Percentiles rank a stretch among this genome's conserved stretches.
Evolutionary conservation across 2,329 filamentous ascomycete genomes (phyloP).

Genomic region (Phialophora macrospora): DNA sequence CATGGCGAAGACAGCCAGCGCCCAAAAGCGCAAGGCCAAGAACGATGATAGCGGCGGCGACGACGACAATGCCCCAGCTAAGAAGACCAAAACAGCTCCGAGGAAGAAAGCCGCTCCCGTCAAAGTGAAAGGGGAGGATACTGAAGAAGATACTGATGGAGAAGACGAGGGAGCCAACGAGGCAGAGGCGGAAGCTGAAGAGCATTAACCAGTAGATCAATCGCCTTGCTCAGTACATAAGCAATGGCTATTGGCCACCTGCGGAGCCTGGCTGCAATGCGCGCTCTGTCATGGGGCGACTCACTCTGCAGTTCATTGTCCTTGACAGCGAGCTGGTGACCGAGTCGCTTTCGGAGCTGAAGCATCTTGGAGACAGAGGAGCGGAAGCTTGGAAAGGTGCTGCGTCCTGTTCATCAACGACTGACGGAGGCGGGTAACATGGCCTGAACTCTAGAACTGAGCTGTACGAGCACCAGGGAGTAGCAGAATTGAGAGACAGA

Average conservation of each 20-base stretch:
- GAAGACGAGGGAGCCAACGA: background rate
- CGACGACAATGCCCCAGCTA: conserved; percentile 8
- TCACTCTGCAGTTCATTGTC: too few species aligned
- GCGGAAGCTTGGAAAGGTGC: background rate
- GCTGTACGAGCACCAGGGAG: background rate
- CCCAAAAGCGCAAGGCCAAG: conserved; percentile 11
- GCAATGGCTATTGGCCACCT: background rate
- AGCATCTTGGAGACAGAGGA: background rate
- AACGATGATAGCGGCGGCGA: conserved; percentile 1
- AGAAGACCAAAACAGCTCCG: conserved; percentile 20
- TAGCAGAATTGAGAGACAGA: background rate
- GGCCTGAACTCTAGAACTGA: background rate
- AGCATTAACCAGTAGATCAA: background rate
- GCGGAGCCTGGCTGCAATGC: background rate
- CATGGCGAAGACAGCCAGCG: conserved; percentile 2
- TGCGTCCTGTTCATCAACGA: background rate
- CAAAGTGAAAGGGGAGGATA: conserved; percentile 9
- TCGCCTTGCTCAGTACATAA: background rate
- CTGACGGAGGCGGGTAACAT: background rate
- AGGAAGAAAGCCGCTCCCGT: conserved; percentile 10
- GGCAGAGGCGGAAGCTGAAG: background rate
- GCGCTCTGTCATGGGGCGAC: too few species aligned
- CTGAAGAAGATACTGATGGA: conserved; percentile 2
- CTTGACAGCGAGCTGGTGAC: too few species aligned
- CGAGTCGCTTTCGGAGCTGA: background rate